These are phyloP conservation scores for Dentipellis sp. DNA, from an alignment of 768 basidiomycete genomes.

Conservation along the genomic window DNA sequence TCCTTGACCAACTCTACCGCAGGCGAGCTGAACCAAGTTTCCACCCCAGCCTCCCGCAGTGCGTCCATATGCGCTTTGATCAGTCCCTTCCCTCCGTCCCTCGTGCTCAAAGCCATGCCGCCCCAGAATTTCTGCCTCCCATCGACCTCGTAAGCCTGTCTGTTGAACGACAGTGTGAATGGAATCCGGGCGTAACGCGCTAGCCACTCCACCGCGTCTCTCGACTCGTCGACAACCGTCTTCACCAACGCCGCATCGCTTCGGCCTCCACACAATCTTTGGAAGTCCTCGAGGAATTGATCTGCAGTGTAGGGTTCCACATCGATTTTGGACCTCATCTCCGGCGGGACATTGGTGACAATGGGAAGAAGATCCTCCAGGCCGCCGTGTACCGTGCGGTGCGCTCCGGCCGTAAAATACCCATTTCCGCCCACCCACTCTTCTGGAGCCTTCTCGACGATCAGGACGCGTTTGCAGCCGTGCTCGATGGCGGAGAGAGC, in stretches of 20 bases:
- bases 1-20: conserved; percentile 30
- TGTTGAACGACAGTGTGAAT: conserved; percentile 51
- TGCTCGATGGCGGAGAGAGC: conserved; percentile 51
- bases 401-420: conserved; percentile 64
- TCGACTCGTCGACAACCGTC: conserved; percentile 44
- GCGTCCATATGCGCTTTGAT: conserved; percentile 46
- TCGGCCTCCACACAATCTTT: conserved; percentile 44
- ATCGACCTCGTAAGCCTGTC: conserved; percentile 58
- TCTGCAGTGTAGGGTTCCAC: conserved; percentile 47
- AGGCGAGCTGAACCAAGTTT: conserved; percentile 48
- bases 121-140: conserved; percentile 66
- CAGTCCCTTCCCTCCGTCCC: conserved; percentile 60
- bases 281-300: conserved; percentile 49
- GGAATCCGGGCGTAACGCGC: conserved; percentile 38
- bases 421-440: conserved; percentile 66
- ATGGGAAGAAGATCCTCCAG: conserved; percentile 50
- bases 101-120: conserved; percentile 52
- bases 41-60: conserved; percentile 38
- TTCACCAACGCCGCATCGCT: conserved; percentile 41
- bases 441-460: conserved; percentile 56
- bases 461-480: conserved; percentile 50
- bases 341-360: conserved; percentile 37
- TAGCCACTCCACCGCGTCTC: conserved; percentile 51
- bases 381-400: conserved; percentile 54
- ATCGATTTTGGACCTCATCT: conserved; percentile 39